Conservation (phyloP, 352 stramenopile species). For the Globisporangium sylvaticum region DNA sequence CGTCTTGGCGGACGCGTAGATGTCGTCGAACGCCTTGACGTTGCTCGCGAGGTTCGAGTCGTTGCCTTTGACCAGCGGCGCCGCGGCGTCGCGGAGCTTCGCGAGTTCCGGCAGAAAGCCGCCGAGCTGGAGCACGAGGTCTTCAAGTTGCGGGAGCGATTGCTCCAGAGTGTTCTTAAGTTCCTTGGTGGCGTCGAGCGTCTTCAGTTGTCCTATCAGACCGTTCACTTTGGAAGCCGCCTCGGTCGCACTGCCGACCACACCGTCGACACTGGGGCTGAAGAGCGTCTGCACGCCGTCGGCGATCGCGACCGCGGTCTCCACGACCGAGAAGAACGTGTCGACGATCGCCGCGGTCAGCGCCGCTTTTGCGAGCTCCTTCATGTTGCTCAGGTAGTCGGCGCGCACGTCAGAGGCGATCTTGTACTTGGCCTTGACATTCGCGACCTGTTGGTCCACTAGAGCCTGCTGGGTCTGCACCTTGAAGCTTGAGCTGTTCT, state of each 20-base stretch:
- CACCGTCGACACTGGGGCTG: not conserved
- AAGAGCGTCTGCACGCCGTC: constrained; percentile 3
- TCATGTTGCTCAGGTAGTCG: constrained; percentile 1
- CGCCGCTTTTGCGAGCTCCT: not conserved
- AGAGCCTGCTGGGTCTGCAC: constrained; percentile 4
- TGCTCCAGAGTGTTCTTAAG: not conserved
- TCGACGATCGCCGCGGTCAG: not conserved
- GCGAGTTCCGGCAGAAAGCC: not conserved
- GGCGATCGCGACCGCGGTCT: not conserved
- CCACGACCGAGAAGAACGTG: constrained; percentile 4
- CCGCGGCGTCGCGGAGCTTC: not conserved
- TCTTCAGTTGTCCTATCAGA: not conserved
- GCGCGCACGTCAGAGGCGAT: not conserved
- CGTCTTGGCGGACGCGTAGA: not conserved
- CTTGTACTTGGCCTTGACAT: not conserved
- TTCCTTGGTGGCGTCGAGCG: not conserved
- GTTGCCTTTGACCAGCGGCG: not conserved
- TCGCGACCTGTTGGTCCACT: not conserved
- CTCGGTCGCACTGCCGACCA: not conserved
- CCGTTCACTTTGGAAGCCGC: not conserved
- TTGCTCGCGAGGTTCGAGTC: not conserved
- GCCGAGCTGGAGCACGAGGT: not conserved
- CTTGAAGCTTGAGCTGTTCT: constrained; percentile 1
- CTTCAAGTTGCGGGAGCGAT: not conserved
- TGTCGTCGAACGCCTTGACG: not conserved